These are phyloP conservation scores for Trichoderma sp. DNA, from an alignment of 2,329 filamentous ascomycete genomes.

Conservation along the genomic window DNA sequence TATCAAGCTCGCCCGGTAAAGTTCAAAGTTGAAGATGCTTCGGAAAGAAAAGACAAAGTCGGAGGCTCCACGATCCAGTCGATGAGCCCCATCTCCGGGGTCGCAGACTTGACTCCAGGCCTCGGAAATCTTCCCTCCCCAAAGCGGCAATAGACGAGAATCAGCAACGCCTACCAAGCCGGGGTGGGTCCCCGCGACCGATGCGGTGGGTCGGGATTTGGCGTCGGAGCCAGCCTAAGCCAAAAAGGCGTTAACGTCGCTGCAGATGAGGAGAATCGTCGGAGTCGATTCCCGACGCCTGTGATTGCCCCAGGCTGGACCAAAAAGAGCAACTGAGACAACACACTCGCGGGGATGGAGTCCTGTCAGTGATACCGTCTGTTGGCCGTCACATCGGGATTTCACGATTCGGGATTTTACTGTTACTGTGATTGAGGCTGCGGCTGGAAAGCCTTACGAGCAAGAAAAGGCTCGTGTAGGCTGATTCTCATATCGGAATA, in stretches of 20 bases:
- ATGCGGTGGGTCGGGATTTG: slow-evolving; percentile 5
- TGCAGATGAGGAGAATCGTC: slow-evolving; percentile 23
- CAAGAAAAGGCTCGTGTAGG: not conserved
- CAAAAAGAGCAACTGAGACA: not conserved
- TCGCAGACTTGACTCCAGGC: not conserved
- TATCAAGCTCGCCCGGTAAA: not conserved
- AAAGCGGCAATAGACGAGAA: not conserved
- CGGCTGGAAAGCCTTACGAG: not conserved
- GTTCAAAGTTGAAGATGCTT: not conserved
- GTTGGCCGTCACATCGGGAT: not conserved
- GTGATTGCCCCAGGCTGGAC: not conserved
- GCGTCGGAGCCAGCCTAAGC: not conserved
- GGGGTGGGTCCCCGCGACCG: slow-evolving; percentile 27
- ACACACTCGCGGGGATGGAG: not conserved
- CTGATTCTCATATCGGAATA: slow-evolving; percentile 8
- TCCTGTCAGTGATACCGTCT: not conserved
- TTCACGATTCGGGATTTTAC: not conserved
- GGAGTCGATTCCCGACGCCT: slow-evolving; percentile 30
- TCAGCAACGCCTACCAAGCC: not conserved
- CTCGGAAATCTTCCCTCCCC: not conserved
- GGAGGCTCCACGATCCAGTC: not conserved
- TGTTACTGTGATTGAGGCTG: not conserved
- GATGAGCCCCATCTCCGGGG: not conserved
- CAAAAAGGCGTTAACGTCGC: slow-evolving; percentile 4
- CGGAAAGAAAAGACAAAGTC: not conserved